Evolutionary conservation across 106 monocot species (phyloP), one percentile per base, ranked within the genome.

Genomic region (Acanthochlamys bracteata): DNA sequence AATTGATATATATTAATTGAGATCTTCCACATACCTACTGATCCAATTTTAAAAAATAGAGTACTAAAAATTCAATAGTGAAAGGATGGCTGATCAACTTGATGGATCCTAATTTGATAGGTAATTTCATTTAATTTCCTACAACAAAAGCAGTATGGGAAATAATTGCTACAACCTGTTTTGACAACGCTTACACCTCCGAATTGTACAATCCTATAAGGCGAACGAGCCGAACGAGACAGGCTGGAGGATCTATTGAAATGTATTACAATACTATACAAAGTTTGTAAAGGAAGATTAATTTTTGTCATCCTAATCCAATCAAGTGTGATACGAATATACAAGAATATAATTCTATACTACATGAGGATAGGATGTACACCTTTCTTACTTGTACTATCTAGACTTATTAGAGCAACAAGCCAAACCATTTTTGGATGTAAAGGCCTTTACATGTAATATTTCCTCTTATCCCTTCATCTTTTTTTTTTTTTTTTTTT

Each of bases 221-320:
- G 10, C 49, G 49, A 12, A 9, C 10, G 17, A 14, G 15, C 49
- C 49, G 49, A 4, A 49, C 12, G 49, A 49, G 49, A 64, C 65
- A 73, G 25, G 63, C 55, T 23, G 72, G 65, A 1, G 63, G 42
- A 41, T 41, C 39, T 0, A 39, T 71, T 25, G 71, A 71, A 22
- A 53, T 52, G 2, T 71, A 40, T 60, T 61, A 61, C 39, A 61
- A 61, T 39, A 7, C 27, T 61, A 3, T 61, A 39, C 61, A 71
- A 42, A 49, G 63, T 8, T 41, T 63, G 9, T 71, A 49, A 62
- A 24, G 53, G 27, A 62, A 71, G 20, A 71, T 71, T 27, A 52
- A 63, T 21, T 63, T 49, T 40, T 47, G 63, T 53, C 71, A 26
- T 6, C 63, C 63, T 0, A 71, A 71, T 21, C 62, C 49, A 49